These are phyloP conservation scores for Lipomyces mesembrius DNA, from an alignment of 805 yeast species.

Conservation along the genomic window DNA sequence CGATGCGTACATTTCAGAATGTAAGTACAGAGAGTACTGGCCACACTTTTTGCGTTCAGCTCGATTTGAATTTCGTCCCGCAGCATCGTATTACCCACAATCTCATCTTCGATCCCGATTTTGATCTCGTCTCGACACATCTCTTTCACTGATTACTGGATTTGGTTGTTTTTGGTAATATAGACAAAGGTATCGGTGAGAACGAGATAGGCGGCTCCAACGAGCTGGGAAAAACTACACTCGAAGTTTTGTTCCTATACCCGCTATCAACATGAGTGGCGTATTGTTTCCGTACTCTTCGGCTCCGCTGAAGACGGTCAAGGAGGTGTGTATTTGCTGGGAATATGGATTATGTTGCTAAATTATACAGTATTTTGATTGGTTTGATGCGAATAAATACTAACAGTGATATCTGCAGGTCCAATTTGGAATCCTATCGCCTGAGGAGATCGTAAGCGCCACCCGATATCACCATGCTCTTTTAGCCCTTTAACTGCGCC, in stretches of 20 bases:
- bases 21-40: background rate
- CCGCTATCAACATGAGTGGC: slow-evolving; percentile 33
- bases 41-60: background rate
- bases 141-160: background rate
- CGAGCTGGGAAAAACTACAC: slow-evolving; percentile 13
- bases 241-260: background rate
- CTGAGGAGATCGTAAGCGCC: slow-evolving; percentile 77
- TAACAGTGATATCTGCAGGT: slow-evolving; percentile 51
- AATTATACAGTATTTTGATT: background rate
- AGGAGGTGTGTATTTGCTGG: slow-evolving; percentile 69
- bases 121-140: slow-evolving; percentile 3
- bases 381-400: slow-evolving; percentile 25
- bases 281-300: slow-evolving; percentile 83
- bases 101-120: slow-evolving; percentile 6
- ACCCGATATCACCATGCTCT: background rate
- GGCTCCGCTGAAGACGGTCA: slow-evolving; percentile 96
- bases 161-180: background rate
- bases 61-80: background rate
- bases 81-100: background rate
- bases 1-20: background rate
- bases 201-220: slow-evolving; percentile 10
- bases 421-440: slow-evolving; percentile 96
- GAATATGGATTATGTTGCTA: background rate
- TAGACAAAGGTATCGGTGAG: background rate
- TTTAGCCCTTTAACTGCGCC: background rate